Evolutionary conservation across 805 yeast species (phyloP).

Genomic region (Yarrowia alimentaria): DNA sequence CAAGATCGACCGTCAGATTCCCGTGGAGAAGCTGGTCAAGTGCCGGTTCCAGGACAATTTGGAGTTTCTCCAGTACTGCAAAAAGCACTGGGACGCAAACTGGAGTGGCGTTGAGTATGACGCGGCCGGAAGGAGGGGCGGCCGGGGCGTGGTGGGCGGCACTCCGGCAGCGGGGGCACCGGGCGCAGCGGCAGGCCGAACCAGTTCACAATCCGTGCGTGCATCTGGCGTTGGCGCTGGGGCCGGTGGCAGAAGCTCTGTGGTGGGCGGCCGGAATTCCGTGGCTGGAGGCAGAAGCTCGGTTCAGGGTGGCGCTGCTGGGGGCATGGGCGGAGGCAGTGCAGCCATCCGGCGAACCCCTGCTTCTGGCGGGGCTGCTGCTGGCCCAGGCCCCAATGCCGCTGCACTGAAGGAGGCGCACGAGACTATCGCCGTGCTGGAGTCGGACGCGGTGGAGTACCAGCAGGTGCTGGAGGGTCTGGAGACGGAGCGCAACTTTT

Average conservation of each 20-base stretch:
- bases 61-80: constrained; percentile 91
- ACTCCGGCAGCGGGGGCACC: neutral
- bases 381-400: neutral
- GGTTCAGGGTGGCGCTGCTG: too few species aligned
- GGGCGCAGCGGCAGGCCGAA: neutral
- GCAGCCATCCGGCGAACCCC: neutral
- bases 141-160: constrained; percentile 24
- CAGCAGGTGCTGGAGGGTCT: constrained; percentile 61
- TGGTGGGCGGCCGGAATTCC: too few species aligned
- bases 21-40: constrained; percentile 76
- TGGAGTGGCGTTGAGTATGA: constrained; percentile 71
- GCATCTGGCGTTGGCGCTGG: too few species aligned
- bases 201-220: constrained; percentile 1
- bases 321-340: too few species aligned
- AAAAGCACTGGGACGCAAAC: constrained; percentile 74
- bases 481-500: constrained; percentile 80
- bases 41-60: constrained; percentile 92
- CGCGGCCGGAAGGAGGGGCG: constrained; percentile 57
- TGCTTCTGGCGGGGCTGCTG: neutral
- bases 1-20: constrained; percentile 67
- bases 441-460: constrained; percentile 57
- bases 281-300: too few species aligned
- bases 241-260: too few species aligned
- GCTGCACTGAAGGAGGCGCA: constrained; percentile 45
- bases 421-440: constrained; percentile 43